Evolutionary conservation across 75 land plant genomes (phyloP), one percentile per base, ranked within the genome.

Genomic region (Pinus tabuliformis): DNA sequence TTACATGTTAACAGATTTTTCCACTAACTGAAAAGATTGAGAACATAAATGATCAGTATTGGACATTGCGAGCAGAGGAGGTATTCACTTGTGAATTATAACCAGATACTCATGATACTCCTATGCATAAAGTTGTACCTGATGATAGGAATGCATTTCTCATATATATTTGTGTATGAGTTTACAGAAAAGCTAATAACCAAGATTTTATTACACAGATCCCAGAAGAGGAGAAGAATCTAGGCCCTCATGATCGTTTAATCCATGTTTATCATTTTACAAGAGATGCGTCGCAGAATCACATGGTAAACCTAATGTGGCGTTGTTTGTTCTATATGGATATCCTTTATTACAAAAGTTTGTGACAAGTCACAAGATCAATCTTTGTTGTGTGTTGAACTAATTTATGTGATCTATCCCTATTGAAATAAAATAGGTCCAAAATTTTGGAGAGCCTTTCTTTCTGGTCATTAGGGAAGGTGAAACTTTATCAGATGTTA

Each of bases 391-490:
- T 14, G 26, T 70, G 24, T 37, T 24, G 17, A 30, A 22, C 9
- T 70, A 2, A 30, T 30, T 30, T 70, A 16, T 70, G 14, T 20
- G 22, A 60, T 20, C 62, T 60, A 60, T 5, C 5, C 13, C 1
- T 20, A 42, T 20, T 60, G 73, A 18, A 13, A n/a, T 75, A 70
- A 77, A 82, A 84, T 90, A 94, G 87, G 90, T 96, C 24, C 93
- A 96, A 66, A 94, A 96, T 77, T 96, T 96, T 88, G 99, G 99
- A n/a, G 99, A 96, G 77, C 99, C 99, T 24, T 96, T 96, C 79
- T 91, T 96, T 78, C 75, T 96, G 78, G 86, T 89, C 64, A 88
- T 94, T 49, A 90, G 81, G 74, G 99, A 96, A 63, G 91, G 92
- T 73, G 99, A 96, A 76, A 96, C 93, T 22, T 72, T 96, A 65